Conservation (phyloP, 1,139 yeast species). For the Zygosaccharomyces pseudobailii region DNA sequence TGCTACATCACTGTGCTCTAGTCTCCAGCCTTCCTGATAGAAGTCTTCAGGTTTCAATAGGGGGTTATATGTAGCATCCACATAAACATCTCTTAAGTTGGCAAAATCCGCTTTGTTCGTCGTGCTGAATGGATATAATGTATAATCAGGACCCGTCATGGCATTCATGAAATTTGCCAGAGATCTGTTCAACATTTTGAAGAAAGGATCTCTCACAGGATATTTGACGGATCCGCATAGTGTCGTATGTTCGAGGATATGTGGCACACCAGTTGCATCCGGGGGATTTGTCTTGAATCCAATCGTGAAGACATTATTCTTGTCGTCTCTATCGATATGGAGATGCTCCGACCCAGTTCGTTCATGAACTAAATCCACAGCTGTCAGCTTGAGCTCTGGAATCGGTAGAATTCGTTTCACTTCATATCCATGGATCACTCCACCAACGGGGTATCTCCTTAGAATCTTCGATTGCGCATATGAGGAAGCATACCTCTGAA, state of each 20-base stretch:
- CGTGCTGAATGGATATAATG: conserved; percentile 94
- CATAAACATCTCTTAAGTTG: conserved; percentile 81
- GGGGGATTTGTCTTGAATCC: conserved; percentile 95
- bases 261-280: conserved; percentile 90
- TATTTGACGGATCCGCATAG: conserved; percentile 86
- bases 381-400: conserved; percentile 79
- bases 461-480: conserved; percentile 21
- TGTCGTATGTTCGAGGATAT: conserved; percentile 91
- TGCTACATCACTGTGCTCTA: conserved; percentile 62
- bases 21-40: conserved; percentile 96
- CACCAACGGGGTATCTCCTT: conserved; percentile 54
- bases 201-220: conserved; percentile 96
- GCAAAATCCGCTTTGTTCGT: conserved; percentile 77
- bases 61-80: conserved; percentile 85
- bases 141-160: conserved; percentile 95
- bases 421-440: conserved; percentile 56
- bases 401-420: conserved; percentile 60
- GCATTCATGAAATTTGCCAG: conserved; percentile 97
- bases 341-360: conserved; percentile 75
- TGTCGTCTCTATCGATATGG: conserved; percentile 78
- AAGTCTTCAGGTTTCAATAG: conserved; percentile 74
- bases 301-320: conserved; percentile 81
- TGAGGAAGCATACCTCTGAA: conserved; percentile 21
- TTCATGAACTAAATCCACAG: conserved; percentile 64
- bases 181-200: conserved; percentile 88